Base-by-base conservation (phyloP, 805 yeast genomes). In the Nakazawaea anatomiae region DNA sequence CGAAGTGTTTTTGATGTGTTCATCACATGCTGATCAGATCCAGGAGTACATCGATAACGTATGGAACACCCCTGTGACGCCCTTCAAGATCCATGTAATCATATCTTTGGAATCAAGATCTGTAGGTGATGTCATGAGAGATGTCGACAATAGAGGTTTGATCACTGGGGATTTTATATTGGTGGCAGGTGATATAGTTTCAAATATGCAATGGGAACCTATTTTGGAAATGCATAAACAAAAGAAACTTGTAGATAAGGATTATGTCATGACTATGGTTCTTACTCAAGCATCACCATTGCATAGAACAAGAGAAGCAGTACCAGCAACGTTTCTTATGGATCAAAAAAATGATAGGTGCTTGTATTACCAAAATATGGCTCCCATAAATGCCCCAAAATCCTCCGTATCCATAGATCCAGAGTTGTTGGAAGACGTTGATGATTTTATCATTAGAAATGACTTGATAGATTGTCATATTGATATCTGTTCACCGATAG, bases 111-210 rank as follows among this genome's bases (percentile, higher is more conserved):
- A 92, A 65, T 83, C 94, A 9, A 73, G 91, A 66, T 87, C 96
- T 30, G 96, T 92, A 9, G 99, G 99, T 57, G 99, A 94, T 69
- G 95, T 96, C 25, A 88, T 94, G 96, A 79, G 99, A 65, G 98
- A 92, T 63, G 72, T 94, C 52, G 99, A 94, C 66, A 84, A 88
- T 54, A 76, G 96, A 59, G 97, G 97, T 5, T 71, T 92, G 52
- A 88, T 94, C 47, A 82, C 87, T 1, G 91, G 95, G 11, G 99
- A 94, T 67, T 94, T 94, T 61, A 71, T 94, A 51, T 74, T 94
- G 38, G 87, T 94, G 34, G 82, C 95, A 7, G 99, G 99, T 54
- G 99, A 94, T 65, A 95, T 92, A 18, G 89, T 94, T n/a, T 86
- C 96, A 41, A 94, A 94, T 61, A 77, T 94, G 6, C 94, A 90